These are phyloP conservation scores for Zoysia japonica DNA, from an alignment of 176 grass and related monocot species.

Conservation along the genomic window DNA sequence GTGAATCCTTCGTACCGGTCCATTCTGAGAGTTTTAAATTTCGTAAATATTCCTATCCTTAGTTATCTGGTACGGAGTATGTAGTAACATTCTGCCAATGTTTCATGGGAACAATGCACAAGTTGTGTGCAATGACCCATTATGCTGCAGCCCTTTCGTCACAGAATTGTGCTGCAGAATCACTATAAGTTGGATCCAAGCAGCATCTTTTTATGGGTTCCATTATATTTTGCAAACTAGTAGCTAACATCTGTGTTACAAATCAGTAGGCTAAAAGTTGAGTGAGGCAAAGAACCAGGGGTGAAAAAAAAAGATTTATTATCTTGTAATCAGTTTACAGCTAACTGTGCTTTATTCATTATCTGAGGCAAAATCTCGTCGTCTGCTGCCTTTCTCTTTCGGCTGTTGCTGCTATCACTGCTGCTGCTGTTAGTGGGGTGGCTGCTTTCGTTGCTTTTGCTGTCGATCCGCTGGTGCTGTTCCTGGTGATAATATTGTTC, in stretches of 20 bases:
- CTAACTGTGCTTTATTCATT: conserved; percentile 58
- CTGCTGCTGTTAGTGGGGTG: conserved; percentile 33
- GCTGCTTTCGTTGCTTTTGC: conserved; percentile 36
- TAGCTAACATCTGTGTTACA: conserved; percentile 30
- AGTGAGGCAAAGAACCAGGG: conserved; percentile 4
- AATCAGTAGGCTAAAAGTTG: conserved; percentile 30
- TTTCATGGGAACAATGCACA: background rate
- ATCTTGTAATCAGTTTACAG: conserved; percentile 21
- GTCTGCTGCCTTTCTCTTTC: conserved; percentile 66
- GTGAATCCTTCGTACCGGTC: background rate
- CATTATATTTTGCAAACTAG: conserved; percentile 22
- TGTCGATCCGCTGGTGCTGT: conserved; percentile 42
- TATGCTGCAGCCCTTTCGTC: background rate
- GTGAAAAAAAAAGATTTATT: background rate
- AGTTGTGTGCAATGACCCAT: background rate
- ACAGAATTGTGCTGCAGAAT: background rate
- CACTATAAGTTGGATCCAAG: conserved; percentile 1
- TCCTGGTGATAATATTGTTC: conserved; percentile 55
- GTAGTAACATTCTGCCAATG: background rate
- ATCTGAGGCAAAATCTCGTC: conserved; percentile 45
- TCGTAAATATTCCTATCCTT: background rate
- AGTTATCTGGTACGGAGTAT: background rate
- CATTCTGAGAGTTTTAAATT: background rate
- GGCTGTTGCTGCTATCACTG: conserved; percentile 35
- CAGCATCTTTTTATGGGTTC: background rate